Evolutionary conservation across 2,329 filamentous ascomycete species (phyloP).

Genomic region (Diaporthe citri): DNA sequence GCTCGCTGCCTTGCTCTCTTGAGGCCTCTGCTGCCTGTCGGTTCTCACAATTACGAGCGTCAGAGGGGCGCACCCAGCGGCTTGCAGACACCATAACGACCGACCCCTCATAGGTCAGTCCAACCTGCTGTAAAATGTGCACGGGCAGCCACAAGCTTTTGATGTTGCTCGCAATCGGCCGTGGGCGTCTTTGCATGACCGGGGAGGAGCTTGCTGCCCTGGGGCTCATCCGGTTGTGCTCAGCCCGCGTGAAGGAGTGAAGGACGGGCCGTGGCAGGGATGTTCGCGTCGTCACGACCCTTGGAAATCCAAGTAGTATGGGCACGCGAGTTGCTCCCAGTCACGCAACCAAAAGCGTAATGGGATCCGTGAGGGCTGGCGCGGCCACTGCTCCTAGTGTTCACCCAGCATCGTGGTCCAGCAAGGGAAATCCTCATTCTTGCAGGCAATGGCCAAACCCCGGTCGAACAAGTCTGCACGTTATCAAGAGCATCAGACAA

Average conservation of each 20-base stretch:
- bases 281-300: constrained; percentile 11
- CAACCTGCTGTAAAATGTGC: neutral
- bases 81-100: neutral
- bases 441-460: neutral
- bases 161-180: neutral
- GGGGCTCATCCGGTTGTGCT: neutral
- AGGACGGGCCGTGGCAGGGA: constrained; percentile 17
- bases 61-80: neutral
- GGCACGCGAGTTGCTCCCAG: constrained; percentile 2
- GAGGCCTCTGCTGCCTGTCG: constrained; percentile 9
- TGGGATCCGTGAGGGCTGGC: neutral
- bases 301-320: neutral
- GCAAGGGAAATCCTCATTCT: neutral
- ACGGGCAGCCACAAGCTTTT: neutral
- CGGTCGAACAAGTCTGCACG: neutral
- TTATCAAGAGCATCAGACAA: neutral
- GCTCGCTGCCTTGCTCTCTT: constrained; percentile 3
- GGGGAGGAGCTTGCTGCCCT: constrained; percentile 9
- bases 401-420: neutral
- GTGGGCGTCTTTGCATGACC: neutral
- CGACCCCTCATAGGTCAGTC: neutral
- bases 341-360: constrained; percentile 2
- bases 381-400: neutral
- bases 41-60: neutral
- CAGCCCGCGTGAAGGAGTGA: constrained; percentile 19